Evolutionary conservation across 2,329 filamentous ascomycete genomes (phyloP).

Genomic region (Stachybotrys elegans): DNA sequence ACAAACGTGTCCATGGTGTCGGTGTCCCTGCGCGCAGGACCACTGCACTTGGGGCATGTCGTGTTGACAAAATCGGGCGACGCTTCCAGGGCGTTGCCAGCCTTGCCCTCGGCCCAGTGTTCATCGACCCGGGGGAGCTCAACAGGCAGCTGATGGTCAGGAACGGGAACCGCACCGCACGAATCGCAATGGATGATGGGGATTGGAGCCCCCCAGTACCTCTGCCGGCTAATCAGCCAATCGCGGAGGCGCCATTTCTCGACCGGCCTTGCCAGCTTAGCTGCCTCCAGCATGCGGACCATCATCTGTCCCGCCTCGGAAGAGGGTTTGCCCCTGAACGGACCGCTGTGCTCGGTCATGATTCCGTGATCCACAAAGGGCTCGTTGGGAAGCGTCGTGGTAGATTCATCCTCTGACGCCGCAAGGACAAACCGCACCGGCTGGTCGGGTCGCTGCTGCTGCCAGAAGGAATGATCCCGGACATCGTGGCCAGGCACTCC

Average conservation of each 20-base stretch:
- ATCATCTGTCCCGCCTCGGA: slow-evolving; percentile 57
- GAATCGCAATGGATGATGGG: slow-evolving; percentile 76
- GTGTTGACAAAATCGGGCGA: slow-evolving; percentile 71
- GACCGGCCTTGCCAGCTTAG: slow-evolving; percentile 53
- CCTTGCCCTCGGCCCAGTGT: slow-evolving; percentile 63
- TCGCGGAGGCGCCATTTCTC: slow-evolving; percentile 79
- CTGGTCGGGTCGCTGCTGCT: slow-evolving; percentile 56
- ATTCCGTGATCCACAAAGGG: slow-evolving; percentile 63
- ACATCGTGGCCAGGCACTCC: slow-evolving; percentile 82
- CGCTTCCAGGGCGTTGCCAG: slow-evolving; percentile 72
- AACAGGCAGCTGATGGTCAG: slow-evolving; percentile 71
- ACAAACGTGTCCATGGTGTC: slow-evolving; percentile 98
- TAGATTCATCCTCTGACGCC: slow-evolving; percentile 42
- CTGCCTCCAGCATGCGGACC: slow-evolving; percentile 48
- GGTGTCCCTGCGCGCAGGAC: slow-evolving; percentile 72
- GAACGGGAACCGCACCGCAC: slow-evolving; percentile 77
- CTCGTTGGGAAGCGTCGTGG: slow-evolving; percentile 35
- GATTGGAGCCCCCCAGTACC: slow-evolving; percentile 89
- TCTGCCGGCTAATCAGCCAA: slow-evolving; percentile 87
- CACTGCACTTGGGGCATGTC: slow-evolving; percentile 67
- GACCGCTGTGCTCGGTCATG: slow-evolving; percentile 61
- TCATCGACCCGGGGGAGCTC: slow-evolving; percentile 63
- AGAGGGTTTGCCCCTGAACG: slow-evolving; percentile 60
- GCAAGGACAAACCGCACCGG: slow-evolving; percentile 61
- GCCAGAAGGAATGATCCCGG: slow-evolving; percentile 78